Percentiles rank a stretch among this genome's conserved stretches.
Evolutionary conservation across 495 filamentous ascomycete genomes (phyloP).

Genomic region (Choiromyces venosus): DNA sequence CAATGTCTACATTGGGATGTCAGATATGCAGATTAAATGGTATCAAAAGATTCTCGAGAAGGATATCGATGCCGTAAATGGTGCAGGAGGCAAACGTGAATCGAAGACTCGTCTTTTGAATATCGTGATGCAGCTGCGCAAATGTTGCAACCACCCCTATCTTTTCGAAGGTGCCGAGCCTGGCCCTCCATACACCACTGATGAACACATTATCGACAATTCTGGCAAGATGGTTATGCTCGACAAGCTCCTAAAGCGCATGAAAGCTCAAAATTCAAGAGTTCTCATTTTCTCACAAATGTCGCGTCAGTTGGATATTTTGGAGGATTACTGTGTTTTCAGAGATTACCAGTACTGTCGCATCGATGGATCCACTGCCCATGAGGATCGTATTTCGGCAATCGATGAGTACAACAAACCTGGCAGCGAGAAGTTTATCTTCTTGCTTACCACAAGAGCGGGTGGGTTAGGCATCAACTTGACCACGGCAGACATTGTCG

Average conservation of each 20-base stretch:
- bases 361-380: slow-evolving; percentile 94
- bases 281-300: slow-evolving; percentile 99
- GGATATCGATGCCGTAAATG: slow-evolving; percentile 98
- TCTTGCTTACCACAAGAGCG: slow-evolving; percentile 93
- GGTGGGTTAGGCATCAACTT: slow-evolving; percentile 98
- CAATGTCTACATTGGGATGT: slow-evolving; percentile 97
- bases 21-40: slow-evolving; percentile 99
- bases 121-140: slow-evolving; percentile 99
- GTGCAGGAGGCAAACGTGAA: slow-evolving; percentile 89
- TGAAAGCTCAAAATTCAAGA: slow-evolving; percentile 79
- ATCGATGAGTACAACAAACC: slow-evolving; percentile 98
- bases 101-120: slow-evolving; percentile 99
- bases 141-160: slow-evolving; percentile 99
- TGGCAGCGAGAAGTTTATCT: slow-evolving; percentile 93
- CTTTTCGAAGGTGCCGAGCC: slow-evolving; percentile 97
- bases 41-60: slow-evolving; percentile 99
- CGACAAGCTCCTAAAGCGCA: slow-evolving; percentile 79
- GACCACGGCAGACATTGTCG: slow-evolving; percentile 90
- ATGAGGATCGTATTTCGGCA: slow-evolving; percentile 94
- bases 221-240: slow-evolving; percentile 97
- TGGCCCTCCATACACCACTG: slow-evolving; percentile 94
- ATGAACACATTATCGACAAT: slow-evolving; percentile 91
- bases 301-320: slow-evolving; percentile 92
- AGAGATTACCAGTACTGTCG: slow-evolving; percentile 91
- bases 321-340: slow-evolving; percentile 98